A percentile compares a stretch with the other conserved stretches of the same genome.
phyloP scores from a whole-genome alignment of 306 rosid genomes.

The Amphicarpaea edgeworthii region DNA sequence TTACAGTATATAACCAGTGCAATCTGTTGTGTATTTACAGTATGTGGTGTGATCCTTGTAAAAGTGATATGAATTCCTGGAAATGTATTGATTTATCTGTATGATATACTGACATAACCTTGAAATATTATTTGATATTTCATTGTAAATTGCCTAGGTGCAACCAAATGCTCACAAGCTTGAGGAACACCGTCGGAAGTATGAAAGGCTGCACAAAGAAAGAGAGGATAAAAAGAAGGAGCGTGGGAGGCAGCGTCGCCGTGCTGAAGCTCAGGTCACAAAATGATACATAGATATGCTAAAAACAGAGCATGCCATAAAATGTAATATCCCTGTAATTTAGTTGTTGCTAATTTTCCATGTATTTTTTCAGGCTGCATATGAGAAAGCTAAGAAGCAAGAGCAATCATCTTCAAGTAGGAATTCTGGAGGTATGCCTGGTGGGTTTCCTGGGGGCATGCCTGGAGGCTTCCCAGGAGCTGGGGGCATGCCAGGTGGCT shows the following conservation, averaged over 20 bases:
- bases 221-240: slow-evolving; percentile 71
- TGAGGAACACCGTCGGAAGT: slow-evolving; percentile 91
- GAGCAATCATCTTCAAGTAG: slow-evolving; percentile 82
- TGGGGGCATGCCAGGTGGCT: slow-evolving; percentile 62
- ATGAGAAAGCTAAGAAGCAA: slow-evolving; percentile 86
- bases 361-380: slow-evolving; percentile 70
- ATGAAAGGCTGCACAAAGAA: slow-evolving; percentile 87
- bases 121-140: slow-evolving; percentile 32
- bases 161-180: slow-evolving; percentile 91
- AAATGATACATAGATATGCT: slow-evolving; percentile 12
- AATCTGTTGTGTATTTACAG: slow-evolving; percentile 4
- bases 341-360: slow-evolving; percentile 35
- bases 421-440: slow-evolving; percentile 75
- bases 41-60: slow-evolving; percentile 19
- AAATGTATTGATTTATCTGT: not conserved
- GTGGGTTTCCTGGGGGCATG: slow-evolving; percentile 69
- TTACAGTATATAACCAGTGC: not conserved
- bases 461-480: slow-evolving; percentile 66
- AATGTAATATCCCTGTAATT: slow-evolving; percentile 27
- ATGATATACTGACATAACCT: not conserved
- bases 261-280: slow-evolving; percentile 86
- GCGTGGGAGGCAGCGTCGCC: slow-evolving; percentile 75
- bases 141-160: slow-evolving; percentile 59
- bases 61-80: slow-evolving; percentile 4
- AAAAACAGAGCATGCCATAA: not conserved